Conservation (phyloP, 208 protist species). For the Acanthamoeba royreba region DNA sequence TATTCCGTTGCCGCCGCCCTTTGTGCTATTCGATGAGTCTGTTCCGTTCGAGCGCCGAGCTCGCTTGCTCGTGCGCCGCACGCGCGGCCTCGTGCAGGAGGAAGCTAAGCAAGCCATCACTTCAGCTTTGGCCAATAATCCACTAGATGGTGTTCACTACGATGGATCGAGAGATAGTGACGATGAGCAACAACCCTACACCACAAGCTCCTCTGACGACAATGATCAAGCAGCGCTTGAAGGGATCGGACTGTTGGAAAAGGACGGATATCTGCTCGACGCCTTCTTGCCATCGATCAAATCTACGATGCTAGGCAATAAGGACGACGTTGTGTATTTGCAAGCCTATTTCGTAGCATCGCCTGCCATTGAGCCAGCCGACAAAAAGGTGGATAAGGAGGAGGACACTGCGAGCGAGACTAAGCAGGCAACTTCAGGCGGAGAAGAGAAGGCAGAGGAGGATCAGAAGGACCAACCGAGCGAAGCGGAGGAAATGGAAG, state of each 20-base stretch:
- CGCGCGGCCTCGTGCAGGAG: background rate
- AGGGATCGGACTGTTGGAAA: background rate
- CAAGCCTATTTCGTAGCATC: background rate
- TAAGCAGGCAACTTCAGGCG: background rate
- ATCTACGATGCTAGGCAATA: background rate
- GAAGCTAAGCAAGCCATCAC: background rate
- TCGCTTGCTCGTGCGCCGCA: background rate
- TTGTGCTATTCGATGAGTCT: background rate
- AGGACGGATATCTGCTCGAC: background rate
- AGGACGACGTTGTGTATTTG: background rate
- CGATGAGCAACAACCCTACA: too few relatives aligned
- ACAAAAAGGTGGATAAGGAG: background rate
- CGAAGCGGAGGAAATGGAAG: background rate
- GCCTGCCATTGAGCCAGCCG: background rate
- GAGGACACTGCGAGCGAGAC: background rate
- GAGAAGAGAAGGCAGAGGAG: background rate
- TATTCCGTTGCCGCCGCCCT: background rate
- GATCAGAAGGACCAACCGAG: background rate
- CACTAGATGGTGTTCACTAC: too few relatives aligned
- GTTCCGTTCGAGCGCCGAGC: background rate
- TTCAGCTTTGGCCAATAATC: too few relatives aligned
- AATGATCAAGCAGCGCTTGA: background rate
- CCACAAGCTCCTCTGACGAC: too few relatives aligned
- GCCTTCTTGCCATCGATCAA: background rate
- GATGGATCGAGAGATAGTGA: too few relatives aligned